Percentiles rank a stretch among this genome's conserved stretches.
These are phyloP conservation scores for Podila verticillata DNA, from an alignment of 192 early-diverging fungal species.

Conservation along the genomic window DNA sequence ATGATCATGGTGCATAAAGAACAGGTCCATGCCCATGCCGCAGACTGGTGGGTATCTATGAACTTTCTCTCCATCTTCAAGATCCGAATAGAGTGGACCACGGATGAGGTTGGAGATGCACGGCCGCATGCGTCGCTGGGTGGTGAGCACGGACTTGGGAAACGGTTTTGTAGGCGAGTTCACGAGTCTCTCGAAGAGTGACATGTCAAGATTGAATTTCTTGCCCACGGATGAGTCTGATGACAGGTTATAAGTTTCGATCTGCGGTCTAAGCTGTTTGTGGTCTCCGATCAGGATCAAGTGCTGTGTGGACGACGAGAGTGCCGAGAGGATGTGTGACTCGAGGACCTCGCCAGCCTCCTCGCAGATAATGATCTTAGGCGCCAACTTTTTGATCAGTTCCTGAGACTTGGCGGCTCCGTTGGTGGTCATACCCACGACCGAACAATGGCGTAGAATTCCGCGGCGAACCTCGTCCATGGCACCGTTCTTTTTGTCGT, in stretches of 20 bases:
- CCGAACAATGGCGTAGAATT: conserved; percentile 34
- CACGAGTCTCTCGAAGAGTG: conserved; percentile 62
- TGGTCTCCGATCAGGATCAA: conserved; percentile 65
- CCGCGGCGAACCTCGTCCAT: conserved; percentile 40
- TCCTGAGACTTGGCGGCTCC: conserved; percentile 63
- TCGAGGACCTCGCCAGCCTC: conserved; percentile 68
- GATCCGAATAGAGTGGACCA: conserved; percentile 54
- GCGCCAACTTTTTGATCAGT: conserved; percentile 52
- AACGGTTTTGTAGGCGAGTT: conserved; percentile 29
- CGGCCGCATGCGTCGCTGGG: conserved; percentile 63
- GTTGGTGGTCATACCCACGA: conserved; percentile 69
- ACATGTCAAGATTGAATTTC: conserved; percentile 54
- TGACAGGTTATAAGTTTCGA: conserved; percentile 41
- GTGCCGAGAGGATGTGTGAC: conserved; percentile 59
- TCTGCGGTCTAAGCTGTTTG: conserved; percentile 44
- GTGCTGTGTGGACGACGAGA: conserved; percentile 59
- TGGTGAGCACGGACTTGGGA: conserved; percentile 52
- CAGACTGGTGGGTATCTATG: conserved; percentile 31
- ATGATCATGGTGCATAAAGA: conserved; percentile 59
- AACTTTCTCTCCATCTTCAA: conserved; percentile 51
- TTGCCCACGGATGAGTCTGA: conserved; percentile 48
- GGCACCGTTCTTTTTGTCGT: conserved; percentile 17
- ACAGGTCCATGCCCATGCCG: conserved; percentile 57
- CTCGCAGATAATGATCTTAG: conserved; percentile 65
- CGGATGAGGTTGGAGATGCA: conserved; percentile 60